Evolutionary conservation across 129 eudicot species (phyloP), one percentile per base, ranked within the genome.

Genomic region (Flaveria brownii): DNA sequence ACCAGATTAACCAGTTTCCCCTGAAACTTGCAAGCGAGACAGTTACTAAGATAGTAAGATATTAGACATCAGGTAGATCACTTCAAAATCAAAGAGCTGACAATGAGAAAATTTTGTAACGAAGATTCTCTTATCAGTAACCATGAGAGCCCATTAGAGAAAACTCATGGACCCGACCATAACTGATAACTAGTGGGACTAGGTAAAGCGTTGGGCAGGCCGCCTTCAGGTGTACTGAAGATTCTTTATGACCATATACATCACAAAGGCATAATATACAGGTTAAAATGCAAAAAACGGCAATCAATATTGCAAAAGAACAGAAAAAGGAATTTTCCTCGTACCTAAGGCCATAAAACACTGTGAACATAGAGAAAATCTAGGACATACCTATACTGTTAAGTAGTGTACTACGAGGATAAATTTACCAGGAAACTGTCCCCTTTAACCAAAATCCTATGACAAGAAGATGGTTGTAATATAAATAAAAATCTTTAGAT

Each of bases 11-110:
- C 25, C 73, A 65, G 10, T 12, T 2, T 64, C 51, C 52, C 22
- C 6, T 59, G 25, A 42, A 73, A 42, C 66, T 18, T 72, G 67
- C 51, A 9, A 20, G 15, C 36, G 9, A 61, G 30, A 62, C 50
- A 62, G 22, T 75, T 62, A 62, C 36, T 45, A 45, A 9, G 12
- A 7, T 45, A 10, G 2, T 61, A 18, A 60, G 15, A 47, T 23
- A 74, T 61, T 59, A 74, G 15, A 47, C 15, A 74, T 61, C 61
- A 74, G 61, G 45, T 28, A 6, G 45, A 49, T 64, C 79, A 49
- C 28, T 74, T 45, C 59, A 74, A 61, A 15, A 61, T 74, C 57
- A 4, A 23, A 43, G 36, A 41, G 17, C 18, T 70, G 9, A 10
- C 36, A 23, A 11, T 61, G 28, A 12, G 18, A 16, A 61, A 61